Base-by-base conservation (phyloP, 345 rosid genomes). In the Salix arbutifolia region DNA sequence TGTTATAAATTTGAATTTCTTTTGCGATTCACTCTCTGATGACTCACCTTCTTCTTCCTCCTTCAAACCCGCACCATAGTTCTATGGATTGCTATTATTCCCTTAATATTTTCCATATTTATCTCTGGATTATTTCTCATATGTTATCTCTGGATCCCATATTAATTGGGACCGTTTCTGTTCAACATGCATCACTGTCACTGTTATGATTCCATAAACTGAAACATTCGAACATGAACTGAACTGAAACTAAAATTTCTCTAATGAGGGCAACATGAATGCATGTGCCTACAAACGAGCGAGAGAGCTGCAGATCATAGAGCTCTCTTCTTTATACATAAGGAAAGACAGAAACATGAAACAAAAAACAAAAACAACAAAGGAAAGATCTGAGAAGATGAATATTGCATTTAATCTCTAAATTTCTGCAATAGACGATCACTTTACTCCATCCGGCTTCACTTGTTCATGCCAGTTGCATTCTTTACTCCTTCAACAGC, bases 401-500 rank as follows among this genome's bases (percentile, higher is more conserved):
- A 56, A 56, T 11, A 56, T 1, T 56, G 28, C 62, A 56, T n/a
- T 56, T 0, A n/a, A 56, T 56, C 9, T 56, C 62, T 56, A 56
- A 56, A 56, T n/a, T 56, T 11, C 14, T 18, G 14, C 14, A 21
- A n/a, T 3, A 2, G 62, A 56, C 62, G 9, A n/a, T 56, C 23
- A 56, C n/a, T 9, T 5, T 14, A n/a, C 6, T 35, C 64, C 23
- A 0, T 33, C 18, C 33, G 17, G 31, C 53, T 44, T 81, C 46
- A 76, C 13, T 76, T 76, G 83, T 80, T 84, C 64, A 65, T 78
- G 21, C 84, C 80, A 25, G 82, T 76, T 10, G 91, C 92, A 71
- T 90, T 76, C 90, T 84, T 90, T 46, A 85, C 90, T 21, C 91
- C 89, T 35, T 90, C 90, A 23, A 87, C 86, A 60, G 94, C 92